These are phyloP conservation scores for Septoria linicola DNA, from an alignment of 2,329 filamentous ascomycete genomes.

Conservation along the genomic window DNA sequence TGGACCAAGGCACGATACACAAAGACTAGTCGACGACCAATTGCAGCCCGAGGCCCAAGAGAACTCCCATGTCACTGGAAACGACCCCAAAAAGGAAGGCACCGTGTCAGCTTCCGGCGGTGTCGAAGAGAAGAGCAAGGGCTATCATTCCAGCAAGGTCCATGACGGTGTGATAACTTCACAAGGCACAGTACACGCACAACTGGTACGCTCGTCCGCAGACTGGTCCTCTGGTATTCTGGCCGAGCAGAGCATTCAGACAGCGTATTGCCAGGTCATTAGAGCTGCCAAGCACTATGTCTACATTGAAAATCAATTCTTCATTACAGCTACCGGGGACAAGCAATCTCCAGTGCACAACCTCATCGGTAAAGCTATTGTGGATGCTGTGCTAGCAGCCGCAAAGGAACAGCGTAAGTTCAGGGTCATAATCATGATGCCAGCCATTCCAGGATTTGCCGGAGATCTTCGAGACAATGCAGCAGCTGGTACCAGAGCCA, in stretches of 20 bases:
- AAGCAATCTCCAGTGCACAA: constrained; percentile 84
- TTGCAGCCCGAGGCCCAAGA: constrained; percentile 29
- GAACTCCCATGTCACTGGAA: constrained; percentile 36
- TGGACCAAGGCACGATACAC: constrained; percentile 20
- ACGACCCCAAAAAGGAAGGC: constrained; percentile 36
- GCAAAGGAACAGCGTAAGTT: constrained; percentile 84
- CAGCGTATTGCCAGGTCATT: constrained; percentile 82
- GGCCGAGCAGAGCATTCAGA: constrained; percentile 80
- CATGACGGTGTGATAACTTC: constrained; percentile 34
- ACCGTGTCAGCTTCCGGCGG: constrained; percentile 36
- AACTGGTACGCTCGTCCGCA: constrained; percentile 82
- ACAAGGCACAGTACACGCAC: constrained; percentile 74
- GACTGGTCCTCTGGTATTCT: constrained; percentile 95
- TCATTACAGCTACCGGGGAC: constrained; percentile 81
- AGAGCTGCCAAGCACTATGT: constrained; percentile 85
- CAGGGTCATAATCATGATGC: constrained; percentile 84
- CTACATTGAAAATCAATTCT: constrained; percentile 99
- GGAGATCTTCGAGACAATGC: constrained; percentile 82
- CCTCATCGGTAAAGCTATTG: constrained; percentile 81
- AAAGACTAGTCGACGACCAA: constrained; percentile 10
- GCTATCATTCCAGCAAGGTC: constrained; percentile 29
- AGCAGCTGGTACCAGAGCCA: constrained; percentile 82
- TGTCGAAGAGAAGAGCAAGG: constrained; percentile 33
- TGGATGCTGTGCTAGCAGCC: constrained; percentile 81
- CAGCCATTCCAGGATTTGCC: constrained; percentile 89